Evolutionary conservation across 768 basidiomycete species (phyloP).

Genomic region (Dioszegia aurantiaca): DNA sequence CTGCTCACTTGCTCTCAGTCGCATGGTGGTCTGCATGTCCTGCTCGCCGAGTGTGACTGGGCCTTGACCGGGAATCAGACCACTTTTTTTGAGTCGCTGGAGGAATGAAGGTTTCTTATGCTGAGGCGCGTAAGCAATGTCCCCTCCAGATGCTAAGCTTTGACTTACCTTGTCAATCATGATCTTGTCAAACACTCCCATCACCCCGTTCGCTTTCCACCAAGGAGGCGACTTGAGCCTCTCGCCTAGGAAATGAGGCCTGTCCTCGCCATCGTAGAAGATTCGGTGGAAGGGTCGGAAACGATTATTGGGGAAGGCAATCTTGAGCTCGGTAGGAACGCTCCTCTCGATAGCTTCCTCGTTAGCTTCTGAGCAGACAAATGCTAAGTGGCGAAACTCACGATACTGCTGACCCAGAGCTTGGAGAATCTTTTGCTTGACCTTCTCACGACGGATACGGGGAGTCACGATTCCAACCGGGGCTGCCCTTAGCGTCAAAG

Average conservation of each 20-base stretch:
- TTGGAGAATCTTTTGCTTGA: constrained; percentile 25
- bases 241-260: constrained; percentile 75
- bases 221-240: constrained; percentile 85
- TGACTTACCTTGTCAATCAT: constrained; percentile 70
- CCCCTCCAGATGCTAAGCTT: not conserved
- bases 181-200: constrained; percentile 83
- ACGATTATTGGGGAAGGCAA: constrained; percentile 86
- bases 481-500: constrained; percentile 65
- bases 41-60: constrained; percentile 77
- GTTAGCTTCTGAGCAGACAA: not conserved
- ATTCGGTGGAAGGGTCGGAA: constrained; percentile 82
- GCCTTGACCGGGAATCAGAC: constrained; percentile 66
- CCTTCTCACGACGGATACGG: constrained; percentile 35
- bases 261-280: constrained; percentile 77
- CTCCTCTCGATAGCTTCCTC: constrained; percentile 32
- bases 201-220: constrained; percentile 90
- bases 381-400: constrained; percentile 32
- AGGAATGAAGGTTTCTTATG: constrained; percentile 84
- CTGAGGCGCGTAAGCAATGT: constrained; percentile 52
- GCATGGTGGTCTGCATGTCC: constrained; percentile 79
- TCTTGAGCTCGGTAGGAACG: constrained; percentile 75
- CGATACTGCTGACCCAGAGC: constrained; percentile 31
- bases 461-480: constrained; percentile 63
- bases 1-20: constrained; percentile 66
- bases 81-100: constrained; percentile 77